phyloP scores from a whole-genome alignment of 2,329 filamentous ascomycete species.

The Claviceps lovelessii region DNA sequence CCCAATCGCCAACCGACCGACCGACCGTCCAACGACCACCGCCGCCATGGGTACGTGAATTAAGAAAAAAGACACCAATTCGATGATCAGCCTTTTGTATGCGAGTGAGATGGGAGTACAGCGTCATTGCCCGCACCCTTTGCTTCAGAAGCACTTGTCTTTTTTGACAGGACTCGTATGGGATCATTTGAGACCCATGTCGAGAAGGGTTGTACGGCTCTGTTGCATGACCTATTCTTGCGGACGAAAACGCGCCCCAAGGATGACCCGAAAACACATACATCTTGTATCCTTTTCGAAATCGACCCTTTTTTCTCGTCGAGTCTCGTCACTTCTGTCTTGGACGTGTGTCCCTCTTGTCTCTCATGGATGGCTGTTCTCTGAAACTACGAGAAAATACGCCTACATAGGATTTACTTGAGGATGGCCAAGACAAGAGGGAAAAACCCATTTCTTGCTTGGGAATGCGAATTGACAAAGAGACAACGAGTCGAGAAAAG shows the following conservation, averaged over 20 bases:
- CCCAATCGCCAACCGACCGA: slow-evolving; percentile 29
- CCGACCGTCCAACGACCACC: slow-evolving; percentile 27
- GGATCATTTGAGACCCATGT: not conserved
- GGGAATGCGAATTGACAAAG: too few species aligned
- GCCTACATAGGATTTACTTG: not conserved
- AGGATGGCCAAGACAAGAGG: too few species aligned
- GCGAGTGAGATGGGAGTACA: slow-evolving; percentile 28
- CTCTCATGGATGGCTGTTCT: slow-evolving; percentile 7
- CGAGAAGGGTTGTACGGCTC: slow-evolving; percentile 9
- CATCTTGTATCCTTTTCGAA: not conserved
- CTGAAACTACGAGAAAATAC: slow-evolving; percentile 6
- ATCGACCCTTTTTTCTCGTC: not conserved
- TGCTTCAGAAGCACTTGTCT: not conserved
- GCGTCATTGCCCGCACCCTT: not conserved
- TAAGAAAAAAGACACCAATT: slow-evolving; percentile 18
- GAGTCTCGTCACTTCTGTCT: not conserved
- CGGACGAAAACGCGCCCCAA: slow-evolving; percentile 6
- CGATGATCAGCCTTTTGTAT: slow-evolving; percentile 28
- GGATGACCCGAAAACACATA: not conserved
- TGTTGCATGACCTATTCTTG: slow-evolving; percentile 6
- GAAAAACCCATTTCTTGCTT: too few species aligned
- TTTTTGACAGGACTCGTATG: not conserved
- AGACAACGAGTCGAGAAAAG: not conserved
- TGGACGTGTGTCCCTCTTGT: not conserved
- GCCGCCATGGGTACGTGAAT: slow-evolving; percentile 48